Percentiles rank a stretch among this genome's conserved stretches.
These are phyloP conservation scores for Skeletonema costatum DNA, from an alignment of 108 stramenopile species.

Conservation along the genomic window DNA sequence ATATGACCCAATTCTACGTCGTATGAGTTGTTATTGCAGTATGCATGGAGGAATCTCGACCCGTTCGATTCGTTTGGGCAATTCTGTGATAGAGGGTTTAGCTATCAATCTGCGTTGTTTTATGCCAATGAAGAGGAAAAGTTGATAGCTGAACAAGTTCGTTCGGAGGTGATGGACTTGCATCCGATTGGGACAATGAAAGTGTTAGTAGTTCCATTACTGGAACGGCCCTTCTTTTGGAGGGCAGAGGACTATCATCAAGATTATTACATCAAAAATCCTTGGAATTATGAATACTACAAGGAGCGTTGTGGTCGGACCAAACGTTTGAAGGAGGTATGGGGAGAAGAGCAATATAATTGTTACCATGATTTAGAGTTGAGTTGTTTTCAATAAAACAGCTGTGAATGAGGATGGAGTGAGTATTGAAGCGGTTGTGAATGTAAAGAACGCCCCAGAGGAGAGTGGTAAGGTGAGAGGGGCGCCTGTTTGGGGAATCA, in stretches of 20 bases:
- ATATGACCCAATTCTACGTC: neutral
- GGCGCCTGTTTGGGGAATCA: no score
- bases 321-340: neutral
- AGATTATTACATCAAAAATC: conserved; percentile 8
- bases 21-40: no score
- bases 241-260: conserved; percentile 3
- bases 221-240: neutral
- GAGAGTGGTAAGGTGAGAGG: neutral
- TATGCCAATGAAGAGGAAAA: conserved; percentile 1
- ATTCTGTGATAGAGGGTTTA: conserved; percentile 5
- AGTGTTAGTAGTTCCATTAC: neutral
- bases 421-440: neutral
- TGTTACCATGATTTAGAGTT: conserved; percentile 8
- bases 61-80: neutral
- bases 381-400: neutral
- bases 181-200: no score
- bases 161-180: no score
- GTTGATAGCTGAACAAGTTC: neutral
- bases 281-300: conserved; percentile 1
- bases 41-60: no score
- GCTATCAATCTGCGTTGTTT: neutral
- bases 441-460: conserved; percentile 8
- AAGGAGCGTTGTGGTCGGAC: conserved; percentile 4
- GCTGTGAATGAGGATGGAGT: conserved; percentile 2
- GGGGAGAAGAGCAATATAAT: conserved; percentile 10